Base-by-base conservation (phyloP, 1,284 basidiomycete genomes). In the Microbotryum silenes-acaulis region DNA sequence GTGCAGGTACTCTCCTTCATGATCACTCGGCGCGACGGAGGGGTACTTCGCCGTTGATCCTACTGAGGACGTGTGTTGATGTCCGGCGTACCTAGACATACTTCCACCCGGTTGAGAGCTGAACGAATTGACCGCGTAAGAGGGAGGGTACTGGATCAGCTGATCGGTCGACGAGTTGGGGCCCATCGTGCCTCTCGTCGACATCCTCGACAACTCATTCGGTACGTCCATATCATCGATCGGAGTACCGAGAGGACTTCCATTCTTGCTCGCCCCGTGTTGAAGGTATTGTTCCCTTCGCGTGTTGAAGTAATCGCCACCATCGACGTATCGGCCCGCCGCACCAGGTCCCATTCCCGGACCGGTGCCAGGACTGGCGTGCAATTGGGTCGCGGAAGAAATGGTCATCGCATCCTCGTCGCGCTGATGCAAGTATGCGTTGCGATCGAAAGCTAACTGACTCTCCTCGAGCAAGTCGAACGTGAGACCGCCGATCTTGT, bases 401-500 rank as follows among this genome's bases (percentile, higher is more conserved):
- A 70, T 62, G 46, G 65, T 67, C 59, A 57, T 56, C n/a, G 69
- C 71, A 53, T 73, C 72, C 37, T 72, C 71, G 37, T 70, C 68
- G n/a, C 71, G 63, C 56, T 73, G 64, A 21, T 69, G 62, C n/a
- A 74, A 62, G 59, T 71, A 74, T 37, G 70, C 68, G 50, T 65
- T 62, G 6, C 71, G 67, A 58, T 69, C 70, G 59, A 70, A 67
- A 42, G 65, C 58, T 10, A 74, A 63, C 50, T 74, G 69, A 57
- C 68, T 66, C 45, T 67, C 87, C 44, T 72, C 74, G 51, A 75
- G 65, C 42, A 73, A 69, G 20, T 72, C 72, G 63, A 75, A 74
- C 54, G 70, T 71, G 33, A 75, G 65, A 3, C 74, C 74, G 55
- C 85, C 86, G 54, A 85, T 81, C 79, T 86, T 80, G 72, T 81